These are phyloP conservation scores for Syncephalastrum monosporum DNA, from an alignment of 371 early-diverging fungal genomes.

Conservation along the genomic window DNA sequence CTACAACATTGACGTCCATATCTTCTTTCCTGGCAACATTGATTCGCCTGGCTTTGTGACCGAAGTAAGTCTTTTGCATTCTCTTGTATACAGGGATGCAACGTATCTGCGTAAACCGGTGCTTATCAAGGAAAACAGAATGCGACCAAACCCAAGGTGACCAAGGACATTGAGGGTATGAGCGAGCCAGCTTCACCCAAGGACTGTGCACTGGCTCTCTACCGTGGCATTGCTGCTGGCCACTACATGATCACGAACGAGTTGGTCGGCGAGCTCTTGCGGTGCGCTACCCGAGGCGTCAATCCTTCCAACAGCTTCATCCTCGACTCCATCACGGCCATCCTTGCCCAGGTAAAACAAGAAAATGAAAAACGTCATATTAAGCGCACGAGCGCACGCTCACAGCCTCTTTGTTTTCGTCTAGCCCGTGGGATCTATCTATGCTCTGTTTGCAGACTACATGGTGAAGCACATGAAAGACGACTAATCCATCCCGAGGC, in stretches of 20 bases:
- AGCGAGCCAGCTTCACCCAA: conserved; percentile 58
- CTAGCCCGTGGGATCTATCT: conserved; percentile 44
- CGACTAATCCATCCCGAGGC: too few species aligned
- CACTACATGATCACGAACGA: conserved; percentile 56
- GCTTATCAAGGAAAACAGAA: conserved; percentile 46
- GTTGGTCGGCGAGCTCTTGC: conserved; percentile 47
- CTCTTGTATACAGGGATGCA: not conserved
- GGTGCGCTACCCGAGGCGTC: conserved; percentile 48
- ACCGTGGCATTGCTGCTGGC: conserved; percentile 47
- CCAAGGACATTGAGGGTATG: conserved; percentile 79
- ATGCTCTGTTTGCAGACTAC: conserved; percentile 45
- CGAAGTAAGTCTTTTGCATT: conserved; percentile 41
- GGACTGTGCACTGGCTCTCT: conserved; percentile 60
- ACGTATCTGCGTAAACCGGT: not conserved
- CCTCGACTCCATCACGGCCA: conserved; percentile 34
- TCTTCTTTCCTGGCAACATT: conserved; percentile 84
- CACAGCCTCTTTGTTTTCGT: conserved; percentile 3
- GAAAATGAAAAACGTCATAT: not conserved
- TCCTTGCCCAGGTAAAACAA: conserved; percentile 39
- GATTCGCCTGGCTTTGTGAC: conserved; percentile 76
- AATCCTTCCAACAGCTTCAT: conserved; percentile 45
- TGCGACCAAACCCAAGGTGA: conserved; percentile 78
- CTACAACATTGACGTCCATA: conserved; percentile 71
- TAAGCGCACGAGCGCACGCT: not conserved
- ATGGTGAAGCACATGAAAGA: conserved; percentile 23